phyloP scores from a whole-genome alignment of 805 yeast genomes.

The Sugiyamaella qingdaonensis region DNA sequence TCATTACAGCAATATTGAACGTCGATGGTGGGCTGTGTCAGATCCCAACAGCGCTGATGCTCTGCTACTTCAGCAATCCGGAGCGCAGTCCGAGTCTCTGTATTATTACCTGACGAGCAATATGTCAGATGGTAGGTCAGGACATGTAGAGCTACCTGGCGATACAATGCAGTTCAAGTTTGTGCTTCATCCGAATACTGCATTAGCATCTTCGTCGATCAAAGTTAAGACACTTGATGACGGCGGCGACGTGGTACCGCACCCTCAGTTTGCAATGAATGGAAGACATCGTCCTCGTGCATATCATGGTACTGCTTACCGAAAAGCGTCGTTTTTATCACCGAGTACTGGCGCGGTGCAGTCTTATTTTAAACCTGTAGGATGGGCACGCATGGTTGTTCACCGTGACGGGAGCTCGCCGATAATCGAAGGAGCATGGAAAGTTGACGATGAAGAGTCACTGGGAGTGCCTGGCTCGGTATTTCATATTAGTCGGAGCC shows the following conservation, averaged over 20 bases:
- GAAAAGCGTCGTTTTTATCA: constrained; percentile 18
- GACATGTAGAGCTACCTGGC: constrained; percentile 22
- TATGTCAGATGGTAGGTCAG: constrained; percentile 4
- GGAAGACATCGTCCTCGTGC: constrained; percentile 5
- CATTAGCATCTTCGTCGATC: constrained; percentile 5
- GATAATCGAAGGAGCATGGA: constrained; percentile 29
- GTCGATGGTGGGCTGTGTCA: constrained; percentile 28
- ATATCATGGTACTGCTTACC: constrained; percentile 28
- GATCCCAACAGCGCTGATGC: constrained; percentile 23
- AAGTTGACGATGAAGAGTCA: constrained; percentile 29
- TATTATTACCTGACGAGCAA: constrained; percentile 24
- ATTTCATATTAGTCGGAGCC: constrained; percentile 24
- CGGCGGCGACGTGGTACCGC: constrained; percentile 14
- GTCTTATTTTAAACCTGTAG: constrained; percentile 25
- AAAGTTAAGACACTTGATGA: constrained; percentile 16
- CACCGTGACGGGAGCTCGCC: constrained; percentile 18
- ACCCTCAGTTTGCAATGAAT: constrained; percentile 18
- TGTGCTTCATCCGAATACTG: constrained; percentile 21
- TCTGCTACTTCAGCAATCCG: background rate
- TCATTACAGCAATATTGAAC: constrained; percentile 21
- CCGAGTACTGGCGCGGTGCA: constrained; percentile 14
- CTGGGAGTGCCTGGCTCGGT: constrained; percentile 29
- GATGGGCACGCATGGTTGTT: constrained; percentile 32
- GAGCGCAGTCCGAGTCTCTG: constrained; percentile 19
- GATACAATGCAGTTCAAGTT: constrained; percentile 21